Evolutionary conservation across 805 yeast genomes (phyloP).

Genomic region (Wickerhamomyces rabaulensis): DNA sequence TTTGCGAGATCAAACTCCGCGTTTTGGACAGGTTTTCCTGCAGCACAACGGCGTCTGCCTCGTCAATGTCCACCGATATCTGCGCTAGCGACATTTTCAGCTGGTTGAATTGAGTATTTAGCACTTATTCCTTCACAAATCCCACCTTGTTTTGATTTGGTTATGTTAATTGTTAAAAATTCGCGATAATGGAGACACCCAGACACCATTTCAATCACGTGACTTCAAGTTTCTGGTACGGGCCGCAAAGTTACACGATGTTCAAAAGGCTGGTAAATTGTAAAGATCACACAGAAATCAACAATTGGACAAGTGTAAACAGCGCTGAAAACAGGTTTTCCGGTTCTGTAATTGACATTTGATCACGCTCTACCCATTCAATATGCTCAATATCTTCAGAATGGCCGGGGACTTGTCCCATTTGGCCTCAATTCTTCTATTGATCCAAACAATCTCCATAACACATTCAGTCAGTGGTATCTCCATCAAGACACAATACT

Average conservation of each 20-base stretch:
- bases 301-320: too few relatives aligned
- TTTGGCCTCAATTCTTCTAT: conserved; percentile 68
- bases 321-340: background rate
- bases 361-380: too few relatives aligned
- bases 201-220: background rate
- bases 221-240: background rate
- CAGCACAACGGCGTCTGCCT: conserved; percentile 78
- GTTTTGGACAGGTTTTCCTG: conserved; percentile 67
- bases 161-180: too few relatives aligned
- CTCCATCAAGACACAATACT: conserved; percentile 80
- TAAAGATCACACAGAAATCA: too few relatives aligned
- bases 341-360: too few relatives aligned
- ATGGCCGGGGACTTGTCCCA: conserved; percentile 75
- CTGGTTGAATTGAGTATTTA: background rate
- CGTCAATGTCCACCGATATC: conserved; percentile 52
- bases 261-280: too few relatives aligned
- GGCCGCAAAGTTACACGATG: background rate
- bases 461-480: conserved; percentile 74
- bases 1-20: conserved; percentile 46
- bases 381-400: conserved; percentile 38
- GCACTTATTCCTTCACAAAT: too few relatives aligned
- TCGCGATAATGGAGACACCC: too few relatives aligned
- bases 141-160: too few relatives aligned
- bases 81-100: conserved; percentile 6
- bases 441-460: conserved; percentile 62